phyloP scores from a whole-genome alignment of 2,329 filamentous ascomycete genomes.

The Phaeosphaeria sp. region DNA sequence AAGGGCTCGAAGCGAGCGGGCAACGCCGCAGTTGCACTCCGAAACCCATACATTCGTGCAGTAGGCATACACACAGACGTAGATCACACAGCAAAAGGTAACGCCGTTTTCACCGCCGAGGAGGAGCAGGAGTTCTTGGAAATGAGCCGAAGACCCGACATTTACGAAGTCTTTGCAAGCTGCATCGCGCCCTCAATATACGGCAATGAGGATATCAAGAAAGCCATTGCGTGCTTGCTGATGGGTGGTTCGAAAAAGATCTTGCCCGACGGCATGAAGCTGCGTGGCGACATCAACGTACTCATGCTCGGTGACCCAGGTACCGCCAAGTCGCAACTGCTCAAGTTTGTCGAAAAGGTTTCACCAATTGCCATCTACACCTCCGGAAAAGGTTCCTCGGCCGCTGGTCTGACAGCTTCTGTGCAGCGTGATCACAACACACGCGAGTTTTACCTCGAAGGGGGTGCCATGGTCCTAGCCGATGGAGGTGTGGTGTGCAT shows the following conservation, averaged over 20 bases:
- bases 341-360: conserved; percentile 97
- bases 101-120: conserved; percentile 85
- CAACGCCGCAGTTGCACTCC: conserved; percentile 86
- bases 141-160: conserved; percentile 85
- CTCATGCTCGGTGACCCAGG: conserved; percentile 94
- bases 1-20: conserved; percentile 81
- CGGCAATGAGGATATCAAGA: conserved; percentile 95
- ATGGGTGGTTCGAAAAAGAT: conserved; percentile 98
- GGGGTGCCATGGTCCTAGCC: conserved; percentile 96
- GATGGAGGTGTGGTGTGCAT: conserved; percentile 98
- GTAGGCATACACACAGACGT: conserved; percentile 91
- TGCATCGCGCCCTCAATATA: conserved; percentile 98
- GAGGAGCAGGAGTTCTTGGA: conserved; percentile 97
- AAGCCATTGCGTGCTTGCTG: conserved; percentile 90
- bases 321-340: conserved; percentile 94
- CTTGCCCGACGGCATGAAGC: conserved; percentile 93
- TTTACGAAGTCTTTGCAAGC: conserved; percentile 88
- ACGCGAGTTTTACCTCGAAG: conserved; percentile 96
- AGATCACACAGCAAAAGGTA: conserved; percentile 87
- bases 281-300: conserved; percentile 98
- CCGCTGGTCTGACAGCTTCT: conserved; percentile 94
- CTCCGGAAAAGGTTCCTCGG: conserved; percentile 96
- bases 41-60: conserved; percentile 91
- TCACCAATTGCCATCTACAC: conserved; percentile 98
- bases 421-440: conserved; percentile 93